phyloP scores from a whole-genome alignment of 2,329 filamentous ascomycete genomes.

The Paecilomyces sp. region DNA sequence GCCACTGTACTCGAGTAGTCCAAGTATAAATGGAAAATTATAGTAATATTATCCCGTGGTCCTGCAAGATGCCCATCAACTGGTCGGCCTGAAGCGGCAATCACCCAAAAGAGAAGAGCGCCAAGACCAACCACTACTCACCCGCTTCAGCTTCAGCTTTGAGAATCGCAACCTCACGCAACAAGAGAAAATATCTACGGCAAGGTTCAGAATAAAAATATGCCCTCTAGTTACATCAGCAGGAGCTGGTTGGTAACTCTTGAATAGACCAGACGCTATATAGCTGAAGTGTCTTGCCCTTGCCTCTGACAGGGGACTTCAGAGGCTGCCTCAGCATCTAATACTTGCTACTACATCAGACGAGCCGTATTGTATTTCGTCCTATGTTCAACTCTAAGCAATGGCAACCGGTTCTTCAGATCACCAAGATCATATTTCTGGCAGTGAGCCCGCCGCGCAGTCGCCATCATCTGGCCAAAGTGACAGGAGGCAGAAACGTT shows the following conservation, averaged over 20 bases:
- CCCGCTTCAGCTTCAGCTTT: background rate
- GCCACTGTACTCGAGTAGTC: background rate
- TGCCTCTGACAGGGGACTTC: background rate
- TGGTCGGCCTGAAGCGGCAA: background rate
- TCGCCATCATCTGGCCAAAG: background rate
- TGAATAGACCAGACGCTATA: background rate
- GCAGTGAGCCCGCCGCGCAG: background rate
- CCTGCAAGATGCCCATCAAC: background rate
- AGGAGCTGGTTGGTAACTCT: background rate
- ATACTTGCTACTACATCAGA: background rate
- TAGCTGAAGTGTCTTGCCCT: background rate
- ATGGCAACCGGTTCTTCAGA: background rate
- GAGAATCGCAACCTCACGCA: background rate
- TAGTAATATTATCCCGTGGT: background rate
- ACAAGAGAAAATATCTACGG: background rate
- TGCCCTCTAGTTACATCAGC: background rate
- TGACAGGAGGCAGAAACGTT: background rate
- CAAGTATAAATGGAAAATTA: background rate
- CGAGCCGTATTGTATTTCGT: background rate
- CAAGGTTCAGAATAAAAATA: background rate
- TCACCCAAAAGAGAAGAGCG: background rate
- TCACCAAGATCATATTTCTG: background rate
- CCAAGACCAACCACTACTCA: background rate
- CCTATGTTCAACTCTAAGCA: background rate
- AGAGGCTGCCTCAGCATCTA: background rate